Evolutionary conservation across 805 yeast genomes (phyloP).

Genomic region (Wickerhamia fluorescens): DNA sequence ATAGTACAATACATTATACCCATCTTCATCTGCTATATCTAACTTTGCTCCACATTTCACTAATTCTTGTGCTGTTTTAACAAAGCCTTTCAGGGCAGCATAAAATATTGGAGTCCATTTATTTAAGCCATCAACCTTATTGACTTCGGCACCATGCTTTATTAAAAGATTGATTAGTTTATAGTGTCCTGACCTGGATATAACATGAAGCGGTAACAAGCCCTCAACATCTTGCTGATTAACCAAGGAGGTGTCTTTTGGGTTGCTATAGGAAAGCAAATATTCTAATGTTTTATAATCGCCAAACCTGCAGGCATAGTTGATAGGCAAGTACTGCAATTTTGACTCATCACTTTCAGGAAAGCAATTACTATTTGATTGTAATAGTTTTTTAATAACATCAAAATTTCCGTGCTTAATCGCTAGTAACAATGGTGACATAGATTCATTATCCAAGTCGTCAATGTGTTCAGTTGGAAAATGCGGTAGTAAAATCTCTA

Average conservation of each 20-base stretch:
- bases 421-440: conserved; percentile 77
- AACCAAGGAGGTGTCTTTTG: conserved; percentile 13
- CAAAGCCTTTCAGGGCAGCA: conserved; percentile 81
- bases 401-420: conserved; percentile 59
- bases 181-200: conserved; percentile 75
- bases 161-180: conserved; percentile 62
- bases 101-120: conserved; percentile 94
- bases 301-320: conserved; percentile 84
- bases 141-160: conserved; percentile 64
- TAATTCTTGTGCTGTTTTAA: conserved; percentile 59
- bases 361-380: conserved; percentile 28
- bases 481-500: conserved; percentile 34
- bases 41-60: conserved; percentile 69
- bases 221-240: conserved; percentile 82
- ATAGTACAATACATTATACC: conserved; percentile 74
- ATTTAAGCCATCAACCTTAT: conserved; percentile 75
- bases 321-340: conserved; percentile 68
- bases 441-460: conserved; percentile 61
- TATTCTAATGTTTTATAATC: conserved; percentile 62
- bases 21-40: conserved; percentile 66
- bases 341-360: conserved; percentile 43
- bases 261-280: conserved; percentile 39
- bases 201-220: conserved; percentile 78
- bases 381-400: conserved; percentile 24
- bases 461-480: conserved; percentile 36